Base-by-base conservation (phyloP, 805 yeast species). In the Nakazawaea ernobii region DNA sequence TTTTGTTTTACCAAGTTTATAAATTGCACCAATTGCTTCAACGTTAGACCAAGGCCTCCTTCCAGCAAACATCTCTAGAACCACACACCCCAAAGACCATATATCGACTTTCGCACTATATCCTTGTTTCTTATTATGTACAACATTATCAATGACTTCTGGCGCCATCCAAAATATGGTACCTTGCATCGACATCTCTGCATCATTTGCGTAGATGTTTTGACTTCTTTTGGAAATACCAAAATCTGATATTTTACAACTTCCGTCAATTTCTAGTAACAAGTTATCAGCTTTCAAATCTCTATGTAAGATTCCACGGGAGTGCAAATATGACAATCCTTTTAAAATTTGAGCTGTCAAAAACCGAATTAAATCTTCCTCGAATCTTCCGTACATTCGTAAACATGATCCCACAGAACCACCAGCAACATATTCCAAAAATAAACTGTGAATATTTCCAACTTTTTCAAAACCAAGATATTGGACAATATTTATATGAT, bases 131-230 rank as follows among this genome's bases (percentile, higher is more conserved):
- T 77, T 77, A 55, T 80, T 79, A 52, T 80, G 84, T 2, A 79
- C 82, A 17, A 81, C 81, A 49, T 88, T 89, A 61, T 90, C 92
- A 43, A 94, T 90, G 53, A 95, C 96, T 61, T 94, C 99, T 0
- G 99, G 99, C 1, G 99, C 99, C 99, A 94, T 94, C 99, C 99
- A 94, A 63, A 91, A 94, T 1, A 95, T 89, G 0, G 99, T 91
- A 24, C 99, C 99, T 65, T 95, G 96, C 95, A 88, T 89, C 10
- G 97, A 91, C 96, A 91, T 87, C 47, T 89, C 97, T 4, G 96
- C 89, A 57, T 88, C 82, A 62, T 94, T 90, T 29, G 86, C 82
- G 62, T 94, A 92, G 24, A 92, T 87, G 60, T 94, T 91, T 39
- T 82, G 77, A 10, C 89, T 80, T 58, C 82, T 80, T 62, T 89